Base-by-base conservation (phyloP, 441 rosid genomes). In the Pelargonium exstipulatum region DNA sequence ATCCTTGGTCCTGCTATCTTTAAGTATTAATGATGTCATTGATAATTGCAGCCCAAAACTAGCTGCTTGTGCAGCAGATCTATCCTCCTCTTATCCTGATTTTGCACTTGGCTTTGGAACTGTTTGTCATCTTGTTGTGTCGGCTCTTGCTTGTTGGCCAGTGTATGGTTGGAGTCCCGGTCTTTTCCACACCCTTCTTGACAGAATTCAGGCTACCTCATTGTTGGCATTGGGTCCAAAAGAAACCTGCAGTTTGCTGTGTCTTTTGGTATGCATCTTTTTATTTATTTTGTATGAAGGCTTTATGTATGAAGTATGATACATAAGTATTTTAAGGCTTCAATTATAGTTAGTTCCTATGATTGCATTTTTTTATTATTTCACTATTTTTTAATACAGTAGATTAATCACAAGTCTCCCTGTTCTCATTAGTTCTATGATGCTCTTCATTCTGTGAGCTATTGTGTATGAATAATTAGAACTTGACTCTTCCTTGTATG, bases 91-190 rank as follows among this genome's bases (percentile, higher is more conserved):
- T 62, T 92, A 86, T 78, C 98, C 99, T 40, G 90, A 82, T 71
- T 87, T 89, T 79, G 98, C 97, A 24, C 98, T 95, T 76, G 87
- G 98, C 74, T 92, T 89, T 75, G 98, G 95, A 83, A 90, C 96
- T 78, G 90, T 92, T 67, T 92, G 96, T 85, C 99, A 92, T 83
- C 96, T 95, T 75, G 65, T 84, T 65, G 98, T 88, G 71, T 92
- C 99, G 18, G 89, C 98, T 46, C 95, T 95, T 80, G 83, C 92
- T 74, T 92, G 84, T 82, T 95, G 99, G 99, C 96, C 99, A 35
- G 85, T 90, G 35, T 81, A 83, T 87, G 97, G 93, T 55, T 95
- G 99, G 99, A 78, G 86, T 79, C 99, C 99, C 55, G 93, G 96
- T 65, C 96, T 95, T 76, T 92, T 95, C 81, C 90, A 84, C 79